Evolutionary conservation across 306 rosid species (phyloP), one percentile per base, ranked within the genome.

Genomic region (Benincasa hispida): DNA sequence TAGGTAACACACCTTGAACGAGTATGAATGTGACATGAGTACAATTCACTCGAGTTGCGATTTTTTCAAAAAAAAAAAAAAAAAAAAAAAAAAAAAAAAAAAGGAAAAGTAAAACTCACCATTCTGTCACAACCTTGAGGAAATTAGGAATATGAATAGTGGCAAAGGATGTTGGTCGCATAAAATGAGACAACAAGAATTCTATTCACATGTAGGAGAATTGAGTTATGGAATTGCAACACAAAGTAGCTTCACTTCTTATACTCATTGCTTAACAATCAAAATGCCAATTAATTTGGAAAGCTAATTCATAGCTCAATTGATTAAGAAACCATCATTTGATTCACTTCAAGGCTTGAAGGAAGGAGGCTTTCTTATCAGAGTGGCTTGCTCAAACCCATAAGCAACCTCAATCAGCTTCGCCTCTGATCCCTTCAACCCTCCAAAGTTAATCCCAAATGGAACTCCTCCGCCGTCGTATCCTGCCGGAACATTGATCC

Each of bases 401-500:
- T 86, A 92, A 0, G 96, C 86, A 45, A 86, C 79, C 77, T 92
- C 88, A 3, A 92, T 90, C 39, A 90, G 81, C 73, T 80, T 90
- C 19, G 89, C 84, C 77, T 90, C 96, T 0, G 84, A 87, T 14
- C 92, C 93, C 81, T 83, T 86, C 63, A 89, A 76, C 27, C 96
- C 94, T n/a, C 87, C 92, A 50, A 90, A 90, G 76, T 56, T 77
- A 79, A 90, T 79, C 22, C 98, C 96, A 77, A 90, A 83, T 21
- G 94, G 94, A 21, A 76, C 73, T 11, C 4, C 54, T 3, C 61
- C 78, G 18, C 84, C 47, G 22, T 84, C 77, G 78, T 82, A 88
- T 41, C 90, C 93, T n/a, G 90, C 96, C 12, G 91, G 93, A 61
- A 90, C 93, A 56, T 8, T 79, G n/a, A 92, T 59, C 81, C 87